Percentiles rank a stretch among this genome's conserved stretches.
These are phyloP conservation scores for Prunus persica DNA, from an alignment of 306 rosid species.

Conservation along the genomic window DNA sequence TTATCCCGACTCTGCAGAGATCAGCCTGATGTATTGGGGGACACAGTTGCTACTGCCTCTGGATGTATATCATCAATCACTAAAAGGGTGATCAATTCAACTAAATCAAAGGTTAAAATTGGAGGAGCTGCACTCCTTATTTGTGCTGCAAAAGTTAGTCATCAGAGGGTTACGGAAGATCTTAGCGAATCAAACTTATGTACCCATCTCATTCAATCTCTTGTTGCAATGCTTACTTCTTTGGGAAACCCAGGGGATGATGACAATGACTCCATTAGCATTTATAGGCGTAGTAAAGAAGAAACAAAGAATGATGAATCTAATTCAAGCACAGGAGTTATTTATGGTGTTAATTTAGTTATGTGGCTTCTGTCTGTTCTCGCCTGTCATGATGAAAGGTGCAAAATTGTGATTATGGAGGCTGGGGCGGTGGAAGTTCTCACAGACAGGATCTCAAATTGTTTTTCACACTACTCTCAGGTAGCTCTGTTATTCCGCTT, in stretches of 20 bases:
- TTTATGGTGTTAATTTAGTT: constrained; percentile 68
- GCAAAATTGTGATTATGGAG: constrained; percentile 74
- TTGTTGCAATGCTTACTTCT: constrained; percentile 63
- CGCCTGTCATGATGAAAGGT: constrained; percentile 76
- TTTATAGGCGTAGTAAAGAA: constrained; percentile 57
- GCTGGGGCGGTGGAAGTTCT: constrained; percentile 93
- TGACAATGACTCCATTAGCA: constrained; percentile 60
- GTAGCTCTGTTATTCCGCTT: constrained; percentile 34
- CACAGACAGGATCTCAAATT: constrained; percentile 73
- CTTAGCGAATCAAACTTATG: constrained; percentile 57
- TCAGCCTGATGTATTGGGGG: constrained; percentile 74
- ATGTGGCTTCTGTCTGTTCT: constrained; percentile 86
- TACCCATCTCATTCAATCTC: constrained; percentile 66
- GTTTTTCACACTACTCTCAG: constrained; percentile 76
- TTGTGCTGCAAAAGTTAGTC: constrained; percentile 79
- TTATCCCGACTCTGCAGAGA: constrained; percentile 78
- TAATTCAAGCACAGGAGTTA: constrained; percentile 50
- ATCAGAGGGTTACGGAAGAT: constrained; percentile 76
- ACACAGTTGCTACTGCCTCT: constrained; percentile 57
- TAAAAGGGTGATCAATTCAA: constrained; percentile 75
- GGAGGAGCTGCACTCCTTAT: constrained; percentile 91
- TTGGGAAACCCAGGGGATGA: constrained; percentile 37
- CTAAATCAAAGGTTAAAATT: constrained; percentile 61
- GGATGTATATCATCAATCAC: constrained; percentile 74
- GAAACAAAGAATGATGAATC: constrained; percentile 41